These are phyloP conservation scores for Boletus eberwhitei DNA, from an alignment of 768 basidiomycete genomes.

Conservation along the genomic window DNA sequence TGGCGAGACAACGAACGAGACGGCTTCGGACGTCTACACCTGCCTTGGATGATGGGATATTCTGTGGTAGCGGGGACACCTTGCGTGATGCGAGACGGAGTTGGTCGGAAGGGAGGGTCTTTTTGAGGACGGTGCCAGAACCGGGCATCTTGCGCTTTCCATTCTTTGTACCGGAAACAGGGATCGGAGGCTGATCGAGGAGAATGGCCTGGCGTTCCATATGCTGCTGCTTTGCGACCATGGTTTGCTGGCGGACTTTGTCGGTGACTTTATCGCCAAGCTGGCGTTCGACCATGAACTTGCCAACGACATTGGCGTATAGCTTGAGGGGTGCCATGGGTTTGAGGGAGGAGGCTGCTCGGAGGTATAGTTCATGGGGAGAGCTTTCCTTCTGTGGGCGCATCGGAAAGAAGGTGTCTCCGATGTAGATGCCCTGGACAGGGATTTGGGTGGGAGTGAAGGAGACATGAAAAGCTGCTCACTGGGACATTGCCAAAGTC, in stretches of 20 bases:
- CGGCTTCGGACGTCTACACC: slow-evolving; percentile 33
- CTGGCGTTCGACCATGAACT: slow-evolving; percentile 63
- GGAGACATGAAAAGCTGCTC: slow-evolving; percentile 22
- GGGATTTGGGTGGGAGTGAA: not conserved
- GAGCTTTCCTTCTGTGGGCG: slow-evolving; percentile 48
- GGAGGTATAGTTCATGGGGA: slow-evolving; percentile 71
- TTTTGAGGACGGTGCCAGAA: slow-evolving; percentile 27
- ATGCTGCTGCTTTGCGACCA: slow-evolving; percentile 46
- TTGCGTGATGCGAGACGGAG: slow-evolving; percentile 32
- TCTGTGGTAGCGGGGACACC: slow-evolving; percentile 27
- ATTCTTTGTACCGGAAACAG: slow-evolving; percentile 34
- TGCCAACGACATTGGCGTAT: slow-evolving; percentile 71
- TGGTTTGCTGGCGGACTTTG: slow-evolving; percentile 46
- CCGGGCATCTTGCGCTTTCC: slow-evolving; percentile 39
- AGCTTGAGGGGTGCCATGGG: slow-evolving; percentile 67
- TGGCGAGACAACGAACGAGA: slow-evolving; percentile 50
- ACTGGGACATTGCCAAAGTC: slow-evolving; percentile 63
- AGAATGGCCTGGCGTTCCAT: slow-evolving; percentile 46
- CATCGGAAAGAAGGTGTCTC: slow-evolving; percentile 62
- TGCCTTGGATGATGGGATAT: slow-evolving; percentile 15
- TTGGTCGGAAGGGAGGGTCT: slow-evolving; percentile 26
- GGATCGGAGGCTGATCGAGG: slow-evolving; percentile 38
- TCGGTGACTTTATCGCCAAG: slow-evolving; percentile 43
- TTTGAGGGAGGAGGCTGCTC: slow-evolving; percentile 54
- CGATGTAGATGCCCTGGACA: slow-evolving; percentile 61